phyloP scores from a whole-genome alignment of 768 basidiomycete species.

The Podaxis sp. region DNA sequence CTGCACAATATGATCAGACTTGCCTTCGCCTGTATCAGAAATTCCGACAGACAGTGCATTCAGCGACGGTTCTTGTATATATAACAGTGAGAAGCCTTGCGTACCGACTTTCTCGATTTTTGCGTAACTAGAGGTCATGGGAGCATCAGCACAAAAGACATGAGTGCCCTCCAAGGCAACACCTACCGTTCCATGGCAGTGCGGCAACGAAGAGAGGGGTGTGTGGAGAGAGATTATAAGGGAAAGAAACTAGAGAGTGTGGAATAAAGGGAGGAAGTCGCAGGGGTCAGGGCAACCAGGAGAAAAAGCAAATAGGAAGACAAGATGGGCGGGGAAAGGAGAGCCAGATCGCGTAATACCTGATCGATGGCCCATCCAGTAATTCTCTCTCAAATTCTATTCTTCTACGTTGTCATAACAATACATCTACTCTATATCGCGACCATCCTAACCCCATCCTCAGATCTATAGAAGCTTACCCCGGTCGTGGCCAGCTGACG shows the following conservation, averaged over 20 bases:
- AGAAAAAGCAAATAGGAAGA: slow-evolving; percentile 8
- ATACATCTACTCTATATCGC: neutral
- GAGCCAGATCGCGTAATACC: slow-evolving; percentile 13
- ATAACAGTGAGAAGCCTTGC: slow-evolving; percentile 34
- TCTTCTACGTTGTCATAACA: slow-evolving; percentile 10
- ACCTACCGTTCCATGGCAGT: slow-evolving; percentile 23
- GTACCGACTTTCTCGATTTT: slow-evolving; percentile 98
- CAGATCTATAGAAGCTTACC: slow-evolving; percentile 27
- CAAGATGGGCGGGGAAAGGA: slow-evolving; percentile 19
- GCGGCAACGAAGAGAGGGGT: neutral
- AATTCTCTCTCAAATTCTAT: slow-evolving; percentile 1
- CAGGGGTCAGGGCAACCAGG: slow-evolving; percentile 9
- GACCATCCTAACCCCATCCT: neutral
- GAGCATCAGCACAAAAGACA: slow-evolving; percentile 18
- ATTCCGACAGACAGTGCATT: slow-evolving; percentile 18
- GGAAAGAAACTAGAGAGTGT: slow-evolving; percentile 15
- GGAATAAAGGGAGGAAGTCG: slow-evolving; percentile 17
- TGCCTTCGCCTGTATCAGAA: slow-evolving; percentile 42
- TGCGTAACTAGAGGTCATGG: slow-evolving; percentile 65
- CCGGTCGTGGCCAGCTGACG: slow-evolving; percentile 74
- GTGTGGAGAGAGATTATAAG: slow-evolving; percentile 11
- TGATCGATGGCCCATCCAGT: slow-evolving; percentile 6
- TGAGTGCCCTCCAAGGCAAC: slow-evolving; percentile 6
- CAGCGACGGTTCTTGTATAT: slow-evolving; percentile 8
- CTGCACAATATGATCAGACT: slow-evolving; percentile 4